These are phyloP conservation scores for Solanum chiquidenum DNA, from an alignment of 257 asterid genomes.

Conservation along the genomic window DNA sequence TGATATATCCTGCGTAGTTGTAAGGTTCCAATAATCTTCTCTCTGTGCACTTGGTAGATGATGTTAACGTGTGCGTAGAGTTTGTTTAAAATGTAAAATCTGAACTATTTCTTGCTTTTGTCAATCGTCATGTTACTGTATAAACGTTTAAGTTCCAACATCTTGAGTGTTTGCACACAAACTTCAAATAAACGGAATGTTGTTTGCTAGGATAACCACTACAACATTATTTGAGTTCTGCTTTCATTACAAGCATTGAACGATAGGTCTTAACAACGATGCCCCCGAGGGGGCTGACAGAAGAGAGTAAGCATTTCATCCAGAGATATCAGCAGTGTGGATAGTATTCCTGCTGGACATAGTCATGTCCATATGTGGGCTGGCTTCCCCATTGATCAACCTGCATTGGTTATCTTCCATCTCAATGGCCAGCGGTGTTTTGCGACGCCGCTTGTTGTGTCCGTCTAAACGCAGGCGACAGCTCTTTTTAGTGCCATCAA, in stretches of 20 bases:
- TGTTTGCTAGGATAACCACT: not conserved
- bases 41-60: not conserved
- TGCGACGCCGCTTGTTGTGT: conserved; percentile 40
- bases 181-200: not conserved
- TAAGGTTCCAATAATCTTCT: conserved; percentile 45
- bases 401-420: conserved; percentile 8
- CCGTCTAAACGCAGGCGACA: conserved; percentile 48
- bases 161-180: not conserved
- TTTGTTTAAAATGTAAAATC: not conserved
- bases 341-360: not conserved
- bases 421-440: conserved; percentile 3
- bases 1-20: conserved; percentile 66
- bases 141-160: not conserved
- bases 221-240: not conserved
- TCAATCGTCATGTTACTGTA: not conserved
- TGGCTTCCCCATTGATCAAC: not conserved
- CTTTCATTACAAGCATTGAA: not conserved
- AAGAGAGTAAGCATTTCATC: conserved; percentile 47
- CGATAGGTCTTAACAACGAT: not conserved
- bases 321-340: not conserved
- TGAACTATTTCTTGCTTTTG: not conserved
- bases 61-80: not conserved
- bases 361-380: not conserved
- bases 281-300: conserved; percentile 24
- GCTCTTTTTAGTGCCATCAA: conserved; percentile 44